These are phyloP conservation scores for Alternaria novae-zelandiae DNA, from an alignment of 2,329 filamentous ascomycete genomes.

Conservation along the genomic window DNA sequence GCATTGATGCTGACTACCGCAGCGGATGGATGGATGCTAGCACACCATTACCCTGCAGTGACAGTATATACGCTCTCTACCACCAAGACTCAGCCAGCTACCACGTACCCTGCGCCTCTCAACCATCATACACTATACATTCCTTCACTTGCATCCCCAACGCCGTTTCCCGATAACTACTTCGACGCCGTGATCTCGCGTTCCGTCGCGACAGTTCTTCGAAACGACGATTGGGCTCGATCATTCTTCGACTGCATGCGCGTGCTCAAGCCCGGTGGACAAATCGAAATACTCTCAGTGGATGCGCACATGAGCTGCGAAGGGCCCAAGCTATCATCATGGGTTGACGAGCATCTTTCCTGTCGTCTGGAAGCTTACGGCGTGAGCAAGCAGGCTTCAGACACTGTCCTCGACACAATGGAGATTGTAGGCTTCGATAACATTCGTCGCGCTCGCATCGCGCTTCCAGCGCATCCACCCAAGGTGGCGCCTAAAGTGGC, in stretches of 20 bases:
- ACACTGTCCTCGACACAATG: conserved; percentile 37
- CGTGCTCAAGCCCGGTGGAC: conserved; percentile 35
- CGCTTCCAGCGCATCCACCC: conserved; percentile 27
- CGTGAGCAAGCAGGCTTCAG: conserved; percentile 31
- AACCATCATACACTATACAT: conserved; percentile 38
- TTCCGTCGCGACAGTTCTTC: conserved; percentile 29
- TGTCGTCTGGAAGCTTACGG: conserved; percentile 27
- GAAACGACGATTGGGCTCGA: conserved; percentile 36
- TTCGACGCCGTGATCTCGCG: conserved; percentile 36
- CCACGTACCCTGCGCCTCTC: conserved; percentile 32
- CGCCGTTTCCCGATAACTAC: conserved; percentile 34
- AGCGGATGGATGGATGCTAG: conserved; percentile 38
- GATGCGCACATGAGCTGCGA: conserved; percentile 35
- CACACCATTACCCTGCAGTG: conserved; percentile 30
- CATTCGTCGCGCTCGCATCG: conserved; percentile 35
- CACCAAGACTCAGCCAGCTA: conserved; percentile 23
- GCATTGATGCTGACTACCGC: conserved; percentile 3
- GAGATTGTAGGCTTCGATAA: conserved; percentile 37
- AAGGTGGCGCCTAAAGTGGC: conserved; percentile 9
- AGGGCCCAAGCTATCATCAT: conserved; percentile 25
- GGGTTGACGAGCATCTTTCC: conserved; percentile 34
- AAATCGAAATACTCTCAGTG: conserved; percentile 34
- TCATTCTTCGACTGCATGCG: conserved; percentile 39
- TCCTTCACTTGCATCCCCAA: conserved; percentile 26
- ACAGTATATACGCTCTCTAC: conserved; percentile 36